Evolutionary conservation across 768 basidiomycete genomes (phyloP), one percentile per base, ranked within the genome.

Genomic region (Termitomyces titanicus): DNA sequence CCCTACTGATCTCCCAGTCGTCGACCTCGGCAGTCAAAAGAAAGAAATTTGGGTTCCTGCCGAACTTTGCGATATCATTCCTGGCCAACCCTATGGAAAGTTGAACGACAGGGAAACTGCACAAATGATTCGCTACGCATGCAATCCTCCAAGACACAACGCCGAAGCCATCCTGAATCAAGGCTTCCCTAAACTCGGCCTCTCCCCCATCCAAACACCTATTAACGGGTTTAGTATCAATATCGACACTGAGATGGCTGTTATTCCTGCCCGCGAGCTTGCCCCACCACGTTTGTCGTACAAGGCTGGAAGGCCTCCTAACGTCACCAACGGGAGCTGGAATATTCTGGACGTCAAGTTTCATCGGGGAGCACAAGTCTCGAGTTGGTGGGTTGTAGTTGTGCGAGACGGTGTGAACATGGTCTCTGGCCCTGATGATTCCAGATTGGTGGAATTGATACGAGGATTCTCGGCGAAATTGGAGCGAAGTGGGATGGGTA

Each of bases 291-390:
- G 58, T 1, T 62, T 92, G 47, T 71, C 72, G 2, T 93, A 93
- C 63, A 72, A 68, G 35, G 68, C 60, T 4, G 83, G 81, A 2
- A 67, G 62, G 22, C 64, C 55, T 43, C 54, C 73, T 3, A 75
- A 69, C 13, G 78, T 83, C 6, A 70, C 63, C 34, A 80, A 86
- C 31, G 92, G 85, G 0, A 79, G 81, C 37, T 93, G 91, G 91
- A 92, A 92, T 58, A 84, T 92, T 50, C 65, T 86, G 33, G 76
- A 85, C 22, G 84, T 88, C 51, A 82, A 84, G 63, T 91, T 93
- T 63, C 82, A 85, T 33, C 64, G 61, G 0, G 82, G 82, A 0
- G 85, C 76, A 0, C 61, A 52, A 1, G 74, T 89, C 17, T 37
- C 66, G 9, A 76, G 74, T 33, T 92, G 88, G 86, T 84, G 82